Base-by-base conservation (phyloP, 768 basidiomycete species). In the Tulasnella sp. region DNA sequence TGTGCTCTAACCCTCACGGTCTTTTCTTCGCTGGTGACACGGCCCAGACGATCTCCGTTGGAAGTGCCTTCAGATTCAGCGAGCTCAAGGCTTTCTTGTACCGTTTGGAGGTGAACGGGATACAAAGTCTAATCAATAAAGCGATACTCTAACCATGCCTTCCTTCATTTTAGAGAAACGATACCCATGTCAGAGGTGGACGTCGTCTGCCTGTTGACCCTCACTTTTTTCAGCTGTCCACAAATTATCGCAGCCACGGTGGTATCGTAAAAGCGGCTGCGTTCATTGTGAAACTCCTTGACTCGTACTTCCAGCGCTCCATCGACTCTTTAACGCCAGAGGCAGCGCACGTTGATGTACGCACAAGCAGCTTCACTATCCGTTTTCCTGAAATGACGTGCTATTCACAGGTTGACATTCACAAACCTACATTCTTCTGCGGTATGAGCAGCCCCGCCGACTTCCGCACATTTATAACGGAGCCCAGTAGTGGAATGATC, bases 311-410 rank as follows among this genome's bases (percentile, higher is more conserved):
- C 75, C 76, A 77, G 48, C n/a, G 60, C 9, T 80, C 79, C 6
- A 80, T 80, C 44, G 79, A 80, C 72, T 24, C 28, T 12, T 48
- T 80, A n/a, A n/a, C 77, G 18, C 64, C 58, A 11, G 77, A 78
- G 84, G 85, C 86, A 60, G 92, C 91, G 0, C 84, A 90, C n/a
- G 74, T 78, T 40, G 31, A 40, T 12, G n/a, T 34, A 22, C 20
- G 46, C 14, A 11, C 24, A 1, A 31, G 7, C 12, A 34, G 31
- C 86, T 20, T 89, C 88, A 77, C 93, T 92, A 0, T 86, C 5
- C 8, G 1, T 24, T 11, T 40, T 22, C 48, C 3, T 31, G 1
- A 22, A n/a, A 14, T 16, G 11, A 37, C 18, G 24, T 37, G 48
- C 31, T 37, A 31, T 20, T 7, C 11, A 34, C n/a, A 76, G 76